Evolutionary conservation across 352 stramenopile genomes (phyloP), one percentile per base, ranked within the genome.

Genomic region (Blastocystis sp.): DNA sequence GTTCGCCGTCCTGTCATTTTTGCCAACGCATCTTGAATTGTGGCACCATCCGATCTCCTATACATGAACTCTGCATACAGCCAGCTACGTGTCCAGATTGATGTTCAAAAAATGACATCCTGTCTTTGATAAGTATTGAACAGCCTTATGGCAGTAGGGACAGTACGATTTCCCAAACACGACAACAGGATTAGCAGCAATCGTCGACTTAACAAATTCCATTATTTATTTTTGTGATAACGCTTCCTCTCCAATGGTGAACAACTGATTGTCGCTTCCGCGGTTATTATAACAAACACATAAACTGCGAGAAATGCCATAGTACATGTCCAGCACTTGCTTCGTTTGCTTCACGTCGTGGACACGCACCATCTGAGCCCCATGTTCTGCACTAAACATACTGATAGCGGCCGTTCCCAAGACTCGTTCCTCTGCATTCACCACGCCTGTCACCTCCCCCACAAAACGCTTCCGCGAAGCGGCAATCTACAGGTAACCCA

Each of bases 391-490:
- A 59, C 69, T 89, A 7, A 70, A 37, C 37, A 88, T 39, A 50
- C 39, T 88, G 5, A 88, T 47, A 9, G 41, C 96, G 24, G 96
- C 93, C 0, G 96, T 98, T 7, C 94, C 95, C 93, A 93, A 97
- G 79, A 96, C 95, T 43, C 96, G 92, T 56, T 98, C 93, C 64
- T 93, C 93, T 16, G 96, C 93, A 62, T 95, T 90, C 30, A 91
- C 90, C 69, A 95, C 94, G 0, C 92, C 93, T 65, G 94, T 96
- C 62, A 98, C 95, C 88, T 96, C 93, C 34, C 96, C 95, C 69
- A 99, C 95, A 90, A 99, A 99, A n/a, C 96, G 94, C 91, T 99
- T 99, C 34, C 96, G 93, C 56, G 95, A 98, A 6, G 95, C 94
- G 8, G 96, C 97, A 73, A 98, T 92, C 90, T 81, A 37, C 4